Percentiles rank a stretch among this genome's conserved stretches.
These are phyloP conservation scores for Irpex lacteus DNA, from an alignment of 1,284 basidiomycete species.

Conservation along the genomic window DNA sequence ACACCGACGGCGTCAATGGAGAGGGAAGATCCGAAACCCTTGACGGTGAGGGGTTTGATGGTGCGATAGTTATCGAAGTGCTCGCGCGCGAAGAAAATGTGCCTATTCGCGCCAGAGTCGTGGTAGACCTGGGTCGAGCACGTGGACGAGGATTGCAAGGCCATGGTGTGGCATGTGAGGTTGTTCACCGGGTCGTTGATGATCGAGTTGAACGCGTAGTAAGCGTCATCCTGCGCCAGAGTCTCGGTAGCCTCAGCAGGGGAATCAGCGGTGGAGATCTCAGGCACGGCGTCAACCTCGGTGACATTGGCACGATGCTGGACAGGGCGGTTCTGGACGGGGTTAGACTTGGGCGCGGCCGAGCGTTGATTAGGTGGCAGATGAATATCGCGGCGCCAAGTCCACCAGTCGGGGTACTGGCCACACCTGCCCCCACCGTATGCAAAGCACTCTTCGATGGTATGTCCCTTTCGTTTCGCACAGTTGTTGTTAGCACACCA, in stretches of 20 bases:
- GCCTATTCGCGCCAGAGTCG: neutral
- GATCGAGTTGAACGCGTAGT: neutral
- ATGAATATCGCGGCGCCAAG: neutral
- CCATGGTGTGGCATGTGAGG: neutral
- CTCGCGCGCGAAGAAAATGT: neutral
- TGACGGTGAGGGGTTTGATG: neutral
- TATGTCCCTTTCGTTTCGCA: neutral
- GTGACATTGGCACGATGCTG: neutral
- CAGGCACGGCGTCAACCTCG: neutral
- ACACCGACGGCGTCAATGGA: neutral
- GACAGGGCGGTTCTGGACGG: neutral
- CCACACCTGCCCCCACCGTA: neutral
- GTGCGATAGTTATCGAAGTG: neutral
- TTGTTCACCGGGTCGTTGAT: neutral
- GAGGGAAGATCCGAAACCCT: neutral
- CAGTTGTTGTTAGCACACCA: neutral
- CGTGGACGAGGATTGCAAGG: neutral
- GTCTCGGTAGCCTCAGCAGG: neutral
- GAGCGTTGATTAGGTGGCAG: neutral
- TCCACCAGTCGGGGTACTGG: neutral
- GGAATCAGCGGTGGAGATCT: neutral
- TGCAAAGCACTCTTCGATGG: neutral
- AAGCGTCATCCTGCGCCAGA: neutral
- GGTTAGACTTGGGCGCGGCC: neutral
- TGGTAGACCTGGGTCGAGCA: neutral